Percentiles rank a stretch among this genome's conserved stretches.
phyloP scores from a whole-genome alignment of 176 grass and related monocot genomes.

The Cenchrus fungigraminus region DNA sequence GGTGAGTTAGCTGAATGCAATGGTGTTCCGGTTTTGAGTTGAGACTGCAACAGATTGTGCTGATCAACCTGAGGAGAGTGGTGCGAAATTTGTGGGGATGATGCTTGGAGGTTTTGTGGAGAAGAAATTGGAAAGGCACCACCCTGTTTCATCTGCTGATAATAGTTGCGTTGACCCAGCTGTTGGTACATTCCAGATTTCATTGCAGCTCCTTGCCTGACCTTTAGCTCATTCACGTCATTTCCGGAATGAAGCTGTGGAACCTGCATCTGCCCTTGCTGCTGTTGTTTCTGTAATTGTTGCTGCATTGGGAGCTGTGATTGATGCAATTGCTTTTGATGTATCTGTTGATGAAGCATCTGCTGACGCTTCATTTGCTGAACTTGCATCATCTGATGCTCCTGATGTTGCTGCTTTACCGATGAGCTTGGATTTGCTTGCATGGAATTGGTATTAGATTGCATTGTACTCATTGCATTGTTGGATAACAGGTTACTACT shows the following conservation, averaged over 20 bases:
- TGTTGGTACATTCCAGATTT: constrained; percentile 88
- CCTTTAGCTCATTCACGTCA: constrained; percentile 72
- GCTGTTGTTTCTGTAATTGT: constrained; percentile 70
- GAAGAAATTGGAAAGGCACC: constrained; percentile 83
- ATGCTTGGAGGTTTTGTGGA: constrained; percentile 90
- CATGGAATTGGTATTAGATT: constrained; percentile 62
- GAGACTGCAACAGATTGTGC: constrained; percentile 74
- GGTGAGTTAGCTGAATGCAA: constrained; percentile 82
- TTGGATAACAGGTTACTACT: constrained; percentile 65
- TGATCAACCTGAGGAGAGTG: constrained; percentile 95
- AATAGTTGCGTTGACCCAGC: constrained; percentile 60
- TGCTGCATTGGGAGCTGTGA: constrained; percentile 59
- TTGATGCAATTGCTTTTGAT: constrained; percentile 67
- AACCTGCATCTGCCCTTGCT: constrained; percentile 66
- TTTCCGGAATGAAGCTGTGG: constrained; percentile 68
- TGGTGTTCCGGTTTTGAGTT: constrained; percentile 81
- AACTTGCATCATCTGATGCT: constrained; percentile 69
- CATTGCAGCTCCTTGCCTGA: constrained; percentile 68
- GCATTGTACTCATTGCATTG: constrained; percentile 58
- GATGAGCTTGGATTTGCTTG: constrained; percentile 65
- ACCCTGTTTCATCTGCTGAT: constrained; percentile 72
- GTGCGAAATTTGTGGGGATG: constrained; percentile 93
- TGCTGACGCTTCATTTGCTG: constrained; percentile 76
- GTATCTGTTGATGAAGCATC: constrained; percentile 57
- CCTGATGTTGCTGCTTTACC: constrained; percentile 76